Evolutionary conservation across 768 basidiomycete species (phyloP).

Genomic region (Sporobolomyces pararoseus): DNA sequence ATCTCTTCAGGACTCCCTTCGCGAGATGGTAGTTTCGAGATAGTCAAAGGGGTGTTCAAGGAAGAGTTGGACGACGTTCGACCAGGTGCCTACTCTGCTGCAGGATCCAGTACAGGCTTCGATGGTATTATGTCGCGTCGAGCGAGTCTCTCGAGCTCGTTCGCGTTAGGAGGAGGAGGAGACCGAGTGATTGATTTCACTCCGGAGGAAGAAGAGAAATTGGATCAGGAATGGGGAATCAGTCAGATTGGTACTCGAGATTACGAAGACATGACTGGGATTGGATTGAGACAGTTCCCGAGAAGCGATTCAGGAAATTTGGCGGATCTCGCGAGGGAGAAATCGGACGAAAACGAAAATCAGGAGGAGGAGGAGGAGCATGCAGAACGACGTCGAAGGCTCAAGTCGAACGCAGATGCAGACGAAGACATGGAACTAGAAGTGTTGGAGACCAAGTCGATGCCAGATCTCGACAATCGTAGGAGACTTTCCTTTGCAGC

Average conservation of each 20-base stretch:
- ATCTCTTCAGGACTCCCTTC: background rate
- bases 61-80: constrained; percentile 1
- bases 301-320: constrained; percentile 7
- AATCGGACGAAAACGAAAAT: background rate
- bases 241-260: background rate
- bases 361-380: background rate
- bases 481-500: constrained; percentile 10
- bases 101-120: background rate
- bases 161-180: background rate
- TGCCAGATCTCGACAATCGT: constrained; percentile 18
- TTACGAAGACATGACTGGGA: constrained; percentile 10
- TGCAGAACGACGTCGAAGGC: too few relatives aligned
- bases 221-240: constrained; percentile 38
- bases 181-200: constrained; percentile 5
- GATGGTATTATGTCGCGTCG: background rate
- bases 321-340: constrained; percentile 2
- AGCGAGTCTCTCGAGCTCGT: constrained; percentile 1
- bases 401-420: too few relatives aligned
- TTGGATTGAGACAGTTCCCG: background rate
- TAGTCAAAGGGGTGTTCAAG: background rate
- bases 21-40: constrained; percentile 10
- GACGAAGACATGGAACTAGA: constrained; percentile 11
- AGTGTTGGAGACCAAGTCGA: constrained; percentile 33
- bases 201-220: constrained; percentile 25
- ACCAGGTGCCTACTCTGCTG: constrained; percentile 8